Evolutionary conservation across 2,329 filamentous ascomycete species (phyloP), one percentile per base, ranked within the genome.

Genomic region (Aspergillus eucalypticola): DNA sequence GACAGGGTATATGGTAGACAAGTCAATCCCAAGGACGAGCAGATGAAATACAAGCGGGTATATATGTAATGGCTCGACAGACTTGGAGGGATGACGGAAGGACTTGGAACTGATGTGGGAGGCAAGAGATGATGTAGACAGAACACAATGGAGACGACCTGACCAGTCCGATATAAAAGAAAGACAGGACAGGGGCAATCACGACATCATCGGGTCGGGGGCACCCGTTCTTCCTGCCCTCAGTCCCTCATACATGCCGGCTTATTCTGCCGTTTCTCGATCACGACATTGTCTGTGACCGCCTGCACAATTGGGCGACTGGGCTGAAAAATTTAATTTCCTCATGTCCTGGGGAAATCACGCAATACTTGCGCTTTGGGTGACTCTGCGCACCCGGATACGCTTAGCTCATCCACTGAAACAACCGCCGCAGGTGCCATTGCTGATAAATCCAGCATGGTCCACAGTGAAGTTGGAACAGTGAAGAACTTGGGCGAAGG

Each of bases 311-410:
- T 67, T 38, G 44, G 64, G 67, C 19, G 17, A 29, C 42, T 23
- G 39, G 65, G 62, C 66, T 66, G 67, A 71, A 70, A 69, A 69
- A 66, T 69, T 67, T 52, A 64, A 71, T 75, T 65, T 65, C 61
- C 65, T 72, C 66, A 73, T 70, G 65, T 51, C 55, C 60, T 55
- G 55, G 57, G 64, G 61, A 71, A 73, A 78, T 74, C 75, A 78
- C 76, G 76, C 76, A 73, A 78, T 78, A 71, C 61, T 63, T 75
- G 74, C 73, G 29, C 59, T 5, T 23, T 8, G 52, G 71, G 69
- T 65, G 11, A 5, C 53, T 68, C 46, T 60, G 52, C 54, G 13
- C 27, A 2, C 29, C 71, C 67, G 64, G n/a, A 73, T 1, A 25
- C 32, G 46, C 39, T 55, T 60, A 55, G 61, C 21, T 63, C 61